Percentiles rank a stretch among this genome's conserved stretches.
phyloP scores from a whole-genome alignment of 495 filamentous ascomycete genomes.

The Xylaria bambusicola region DNA sequence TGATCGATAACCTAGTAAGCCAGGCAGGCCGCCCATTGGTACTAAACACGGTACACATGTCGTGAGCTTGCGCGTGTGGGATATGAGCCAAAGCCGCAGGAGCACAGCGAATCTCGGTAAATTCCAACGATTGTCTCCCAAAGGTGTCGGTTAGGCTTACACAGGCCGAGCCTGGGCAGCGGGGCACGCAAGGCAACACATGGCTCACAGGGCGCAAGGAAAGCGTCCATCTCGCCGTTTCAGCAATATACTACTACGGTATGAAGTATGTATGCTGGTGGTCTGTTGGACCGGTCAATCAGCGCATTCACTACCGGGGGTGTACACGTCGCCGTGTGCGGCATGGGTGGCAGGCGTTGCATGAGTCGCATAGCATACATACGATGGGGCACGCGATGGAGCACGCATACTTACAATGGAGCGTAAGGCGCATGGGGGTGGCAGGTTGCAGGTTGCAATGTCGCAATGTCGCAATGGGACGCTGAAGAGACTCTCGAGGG shows the following conservation, averaged over 20 bases:
- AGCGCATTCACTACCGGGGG: constrained; percentile 7
- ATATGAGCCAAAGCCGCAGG: neutral
- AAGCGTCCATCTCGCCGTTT: constrained; percentile 5
- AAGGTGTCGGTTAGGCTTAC: neutral
- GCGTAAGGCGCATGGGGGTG: too few relatives aligned
- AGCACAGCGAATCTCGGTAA: constrained; percentile 9
- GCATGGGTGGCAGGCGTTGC: neutral
- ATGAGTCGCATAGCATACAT: constrained; percentile 1
- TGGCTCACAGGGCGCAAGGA: constrained; percentile 3
- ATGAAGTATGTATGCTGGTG: constrained; percentile 7
- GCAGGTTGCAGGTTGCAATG: neutral
- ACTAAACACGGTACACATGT: neutral
- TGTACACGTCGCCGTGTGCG: neutral
- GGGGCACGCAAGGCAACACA: constrained; percentile 6
- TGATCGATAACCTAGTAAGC: constrained; percentile 4
- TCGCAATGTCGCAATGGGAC: constrained; percentile 16
- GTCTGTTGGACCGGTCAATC: constrained; percentile 10
- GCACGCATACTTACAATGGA: too few relatives aligned
- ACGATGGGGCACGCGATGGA: too few relatives aligned
- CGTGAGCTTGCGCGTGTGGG: constrained; percentile 2
- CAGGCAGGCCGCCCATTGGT: constrained; percentile 3
- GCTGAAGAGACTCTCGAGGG: constrained; percentile 11
- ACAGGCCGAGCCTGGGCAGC: constrained; percentile 1
- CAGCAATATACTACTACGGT: too few relatives aligned
- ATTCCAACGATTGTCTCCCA: constrained; percentile 7